A percentile compares a stretch with the other conserved stretches of the same genome.
Conservation (phyloP, 306 rosid genomes). For the Quercus mongolica region DNA sequence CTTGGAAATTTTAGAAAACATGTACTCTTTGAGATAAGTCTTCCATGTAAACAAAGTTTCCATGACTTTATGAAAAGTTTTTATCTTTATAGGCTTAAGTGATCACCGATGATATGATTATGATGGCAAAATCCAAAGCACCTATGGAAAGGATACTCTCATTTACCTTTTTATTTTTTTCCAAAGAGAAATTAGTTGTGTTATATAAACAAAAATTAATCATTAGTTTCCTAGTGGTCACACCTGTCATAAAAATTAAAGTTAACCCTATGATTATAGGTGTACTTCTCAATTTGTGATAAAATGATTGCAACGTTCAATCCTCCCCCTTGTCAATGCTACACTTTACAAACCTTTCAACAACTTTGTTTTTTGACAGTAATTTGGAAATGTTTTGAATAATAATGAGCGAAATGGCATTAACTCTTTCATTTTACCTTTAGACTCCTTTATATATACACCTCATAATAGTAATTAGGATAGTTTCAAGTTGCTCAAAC, state of each 20-base stretch:
- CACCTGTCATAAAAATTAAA: not conserved
- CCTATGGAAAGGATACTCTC: not conserved
- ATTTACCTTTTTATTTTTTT: not conserved
- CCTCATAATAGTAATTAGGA: too few relatives aligned
- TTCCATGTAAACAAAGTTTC: not conserved
- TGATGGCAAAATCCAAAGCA: not conserved
- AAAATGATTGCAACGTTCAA: not conserved
- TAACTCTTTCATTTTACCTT: not conserved
- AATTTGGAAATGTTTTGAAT: not conserved
- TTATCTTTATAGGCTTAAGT: not conserved
- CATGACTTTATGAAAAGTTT: not conserved
- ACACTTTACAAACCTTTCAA: not conserved
- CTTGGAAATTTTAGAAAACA: not conserved
- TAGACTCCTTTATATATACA: not conserved
- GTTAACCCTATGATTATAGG: slow-evolving; percentile 30
- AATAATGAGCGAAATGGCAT: not conserved
- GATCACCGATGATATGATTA: not conserved
- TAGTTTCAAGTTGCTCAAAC: too few relatives aligned
- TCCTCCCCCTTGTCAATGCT: not conserved
- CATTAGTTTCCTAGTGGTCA: not conserved
- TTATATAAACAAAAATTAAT: not conserved
- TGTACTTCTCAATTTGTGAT: slow-evolving; percentile 43
- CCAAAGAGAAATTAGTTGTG: not conserved
- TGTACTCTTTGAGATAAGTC: not conserved
- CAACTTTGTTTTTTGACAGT: not conserved